A percentile compares a stretch with the other conserved stretches of the same genome.
Conservation (phyloP, 306 rosid species). For the Myrica gale region DNA sequence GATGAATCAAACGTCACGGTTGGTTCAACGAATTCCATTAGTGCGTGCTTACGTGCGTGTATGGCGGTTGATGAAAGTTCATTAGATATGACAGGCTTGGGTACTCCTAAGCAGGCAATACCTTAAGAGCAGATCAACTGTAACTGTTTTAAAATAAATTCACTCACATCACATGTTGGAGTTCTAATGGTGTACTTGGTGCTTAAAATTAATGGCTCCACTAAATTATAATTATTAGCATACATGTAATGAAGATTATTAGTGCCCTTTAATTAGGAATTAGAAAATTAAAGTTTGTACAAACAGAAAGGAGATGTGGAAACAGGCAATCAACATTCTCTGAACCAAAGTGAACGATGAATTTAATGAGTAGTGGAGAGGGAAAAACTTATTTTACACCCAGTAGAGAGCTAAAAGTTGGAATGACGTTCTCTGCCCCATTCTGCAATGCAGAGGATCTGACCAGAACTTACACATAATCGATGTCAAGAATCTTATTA, state of each 20-base stretch:
- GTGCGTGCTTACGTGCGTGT: neutral
- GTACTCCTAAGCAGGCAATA: neutral
- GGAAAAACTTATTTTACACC: neutral
- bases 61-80: neutral
- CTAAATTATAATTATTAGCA: neutral
- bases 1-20: neutral
- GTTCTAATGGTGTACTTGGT: neutral
- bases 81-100: neutral
- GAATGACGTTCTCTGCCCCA: neutral
- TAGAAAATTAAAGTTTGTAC: neutral
- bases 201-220: neutral
- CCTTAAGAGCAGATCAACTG: neutral
- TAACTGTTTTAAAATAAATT: neutral
- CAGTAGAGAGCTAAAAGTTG: neutral
- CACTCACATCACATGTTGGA: neutral
- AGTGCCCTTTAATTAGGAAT: neutral
- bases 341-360: neutral
- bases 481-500: neutral
- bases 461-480: constrained; percentile 10
- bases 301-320: neutral
- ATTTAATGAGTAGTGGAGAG: neutral
- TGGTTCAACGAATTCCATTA: constrained; percentile 3
- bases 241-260: neutral
- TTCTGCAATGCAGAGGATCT: constrained; percentile 2
- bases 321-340: neutral